Evolutionary conservation across 179 eudicot genomes (phyloP), one percentile per base, ranked within the genome.

Genomic region (Dionaea muscipula): DNA sequence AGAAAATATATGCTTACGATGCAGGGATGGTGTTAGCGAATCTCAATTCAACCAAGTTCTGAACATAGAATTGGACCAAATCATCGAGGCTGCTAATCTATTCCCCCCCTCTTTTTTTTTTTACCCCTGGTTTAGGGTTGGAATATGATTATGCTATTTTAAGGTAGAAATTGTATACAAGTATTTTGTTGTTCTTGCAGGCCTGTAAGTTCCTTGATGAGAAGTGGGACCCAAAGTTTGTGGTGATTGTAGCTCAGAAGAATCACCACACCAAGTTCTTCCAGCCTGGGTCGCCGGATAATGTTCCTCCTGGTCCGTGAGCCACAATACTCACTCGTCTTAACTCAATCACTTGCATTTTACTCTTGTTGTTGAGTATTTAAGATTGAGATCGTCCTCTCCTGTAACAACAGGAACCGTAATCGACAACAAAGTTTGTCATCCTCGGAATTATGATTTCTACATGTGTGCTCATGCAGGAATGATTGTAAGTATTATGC

Each of bases 21-120:
- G 45, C 35, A 85, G 95, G 68, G 95, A 85, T 67, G 95, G 95
- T 18, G 95, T 85, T 2, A 82, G 90, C 25, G 95, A 85, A 55
- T 82, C 90, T 0, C 95, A 85, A 56, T 85, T 85, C 63, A 82
- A 76, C 47, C 95, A 85, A 70, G 95, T 85, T 12, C 71, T 85
- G 53, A 82, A 85, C 60, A 80, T 80, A 1, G 95, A 85, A 49
- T 70, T 85, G 18, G 81, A 76, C 51, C 90, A 85, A 59, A 76
- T 85, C 43, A 80, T 82, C 10, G 82, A 85, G 95, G 94, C 82
- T 50, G 21, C 46, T 51, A 14, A 16, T 16, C 46, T 41, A 41
- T n/a, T 15, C 12, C n/a, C 11, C 19, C 2, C 10, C 1, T 44
- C 21, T n/a, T 44, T 7, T 44, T 44, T 43, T 44, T 44, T 7